Evolutionary conservation across 2,329 filamentous ascomycete genomes (phyloP), one percentile per base, ranked within the genome.

Genomic region (Blastomyces parvus): DNA sequence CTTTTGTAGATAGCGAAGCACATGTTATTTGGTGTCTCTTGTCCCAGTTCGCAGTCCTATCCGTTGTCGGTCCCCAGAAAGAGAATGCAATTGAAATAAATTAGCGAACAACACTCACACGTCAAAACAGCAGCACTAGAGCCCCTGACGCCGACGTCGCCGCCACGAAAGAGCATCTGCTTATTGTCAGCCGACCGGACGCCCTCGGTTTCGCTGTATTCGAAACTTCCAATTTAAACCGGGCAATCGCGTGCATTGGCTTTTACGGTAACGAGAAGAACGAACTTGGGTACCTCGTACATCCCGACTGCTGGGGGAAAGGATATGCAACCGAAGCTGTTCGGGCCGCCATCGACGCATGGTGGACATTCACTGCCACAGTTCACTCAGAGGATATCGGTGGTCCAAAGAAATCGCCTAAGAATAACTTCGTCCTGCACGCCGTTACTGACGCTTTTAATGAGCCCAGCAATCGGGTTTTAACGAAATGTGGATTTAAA

Each of bases 281-380:
- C 2, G 69, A 69, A 0, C 48, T 71, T 27, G 70, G 70, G 52
- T 71, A 70, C 38, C 62, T 65, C 25, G 63, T 70, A 8, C 70
- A 71, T 50, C 70, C 70, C 0, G 67, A 67, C 19, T 67, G 62
- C 30, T 72, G 70, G 70, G 67, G 69, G 0, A 68, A 65, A 38
- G 69, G 70, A 9, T 71, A 67, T 40, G 63, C 64, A 33, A 70
- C 64, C 13, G 70, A 72, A 64, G 70, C 70, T 4, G 65, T 69
- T n/a, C 48, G 59, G 42, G 67, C 63, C 3, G 56, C 70, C 14
- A 59, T 70, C 17, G 63, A 68, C 56, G 65, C 64, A 2, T 72
- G 70, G 69, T 71, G 70, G 69, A 67, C 65, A 5, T 65, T 71
- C 7, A 40, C 63, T 22, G 46, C 63, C 22, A n/a, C n/a, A 1